Conservation (phyloP, 1,139 yeast species). For the Sugiyamaella novakii region DNA sequence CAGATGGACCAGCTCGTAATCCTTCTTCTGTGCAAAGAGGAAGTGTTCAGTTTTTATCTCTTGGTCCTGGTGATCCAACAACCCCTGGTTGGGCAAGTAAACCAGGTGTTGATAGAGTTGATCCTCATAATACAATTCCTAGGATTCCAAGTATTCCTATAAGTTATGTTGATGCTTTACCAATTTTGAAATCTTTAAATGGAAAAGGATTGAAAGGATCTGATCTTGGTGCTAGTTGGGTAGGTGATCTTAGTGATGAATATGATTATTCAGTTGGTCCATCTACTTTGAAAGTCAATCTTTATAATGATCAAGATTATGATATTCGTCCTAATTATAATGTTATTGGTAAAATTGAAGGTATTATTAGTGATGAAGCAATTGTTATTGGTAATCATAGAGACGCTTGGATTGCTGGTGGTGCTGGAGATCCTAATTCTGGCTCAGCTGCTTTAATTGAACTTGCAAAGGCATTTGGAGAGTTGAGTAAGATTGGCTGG, state of each 20-base stretch:
- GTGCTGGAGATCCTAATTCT: conserved; percentile 71
- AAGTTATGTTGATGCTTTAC: conserved; percentile 58
- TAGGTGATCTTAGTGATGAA: conserved; percentile 49
- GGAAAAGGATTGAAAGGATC: conserved; percentile 53
- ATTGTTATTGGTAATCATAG: conserved; percentile 69
- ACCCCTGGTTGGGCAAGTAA: conserved; percentile 81
- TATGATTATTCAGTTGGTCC: conserved; percentile 66
- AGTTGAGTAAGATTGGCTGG: conserved; percentile 57
- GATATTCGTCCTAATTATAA: conserved; percentile 60
- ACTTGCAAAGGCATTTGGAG: conserved; percentile 56
- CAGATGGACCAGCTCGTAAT: conserved; percentile 68
- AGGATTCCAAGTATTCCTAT: conserved; percentile 65
- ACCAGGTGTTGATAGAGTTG: conserved; percentile 49
- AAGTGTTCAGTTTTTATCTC: conserved; percentile 75
- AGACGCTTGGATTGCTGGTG: conserved; percentile 74
- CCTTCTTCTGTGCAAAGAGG: conserved; percentile 80
- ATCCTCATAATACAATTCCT: conserved; percentile 56
- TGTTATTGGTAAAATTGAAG: conserved; percentile 59
- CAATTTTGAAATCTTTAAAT: conserved; percentile 55
- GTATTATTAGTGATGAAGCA: conserved; percentile 53
- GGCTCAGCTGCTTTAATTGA: conserved; percentile 65
- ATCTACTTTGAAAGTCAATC: conserved; percentile 52
- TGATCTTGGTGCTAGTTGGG: conserved; percentile 48
- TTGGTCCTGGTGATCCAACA: conserved; percentile 85
- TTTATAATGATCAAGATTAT: conserved; percentile 60